These are phyloP conservation scores for Lactarius vividus DNA, from an alignment of 768 basidiomycete species.

Conservation along the genomic window DNA sequence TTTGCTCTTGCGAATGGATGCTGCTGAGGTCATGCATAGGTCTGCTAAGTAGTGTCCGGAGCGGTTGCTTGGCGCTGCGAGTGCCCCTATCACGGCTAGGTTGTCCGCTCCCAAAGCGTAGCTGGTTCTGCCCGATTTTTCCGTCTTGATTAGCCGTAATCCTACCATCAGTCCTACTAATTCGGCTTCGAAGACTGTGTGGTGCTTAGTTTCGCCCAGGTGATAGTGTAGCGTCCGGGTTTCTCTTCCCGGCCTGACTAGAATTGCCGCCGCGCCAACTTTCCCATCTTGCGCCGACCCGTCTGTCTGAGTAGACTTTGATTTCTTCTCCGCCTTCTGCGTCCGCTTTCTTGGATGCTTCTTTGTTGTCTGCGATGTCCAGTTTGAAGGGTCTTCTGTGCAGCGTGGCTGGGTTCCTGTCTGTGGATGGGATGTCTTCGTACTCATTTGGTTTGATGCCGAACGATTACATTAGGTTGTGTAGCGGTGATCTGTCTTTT, in stretches of 20 bases:
- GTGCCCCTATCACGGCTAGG: no score
- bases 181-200: no score
- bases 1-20: no score
- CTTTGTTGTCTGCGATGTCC: background rate
- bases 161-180: no score
- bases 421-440: constrained; percentile 17
- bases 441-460: background rate
- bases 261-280: background rate
- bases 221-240: no score
- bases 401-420: background rate
- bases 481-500: constrained; percentile 13
- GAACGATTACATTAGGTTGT: constrained; percentile 22
- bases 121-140: no score
- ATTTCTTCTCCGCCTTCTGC: background rate
- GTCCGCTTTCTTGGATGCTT: constrained; percentile 3
- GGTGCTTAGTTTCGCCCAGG: no score
- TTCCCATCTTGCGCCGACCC: constrained; percentile 22
- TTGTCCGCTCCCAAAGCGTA: no score
- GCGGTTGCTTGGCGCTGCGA: no score
- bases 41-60: no score
- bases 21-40: rapidly evolving
- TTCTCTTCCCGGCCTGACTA: background rate
- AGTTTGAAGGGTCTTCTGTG: background rate
- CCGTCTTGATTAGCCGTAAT: no score
- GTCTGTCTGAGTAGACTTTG: constrained; percentile 28